phyloP scores from a whole-genome alignment of 2,329 filamentous ascomycete genomes.

The Penicillium sp. region DNA sequence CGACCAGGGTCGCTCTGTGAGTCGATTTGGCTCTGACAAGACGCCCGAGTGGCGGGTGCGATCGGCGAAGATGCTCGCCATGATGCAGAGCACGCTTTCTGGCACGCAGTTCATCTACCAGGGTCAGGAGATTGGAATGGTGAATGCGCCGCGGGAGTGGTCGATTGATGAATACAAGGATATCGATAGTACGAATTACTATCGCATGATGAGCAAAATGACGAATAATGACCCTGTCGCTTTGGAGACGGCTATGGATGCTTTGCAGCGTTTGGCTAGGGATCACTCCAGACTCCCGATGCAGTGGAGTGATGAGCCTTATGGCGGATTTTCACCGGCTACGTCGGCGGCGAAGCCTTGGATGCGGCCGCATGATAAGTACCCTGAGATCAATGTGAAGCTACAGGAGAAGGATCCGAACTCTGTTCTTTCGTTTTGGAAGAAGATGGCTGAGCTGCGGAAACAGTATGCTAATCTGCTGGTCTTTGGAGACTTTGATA shows the following conservation, averaged over 20 bases:
- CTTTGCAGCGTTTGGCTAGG: conserved; percentile 55
- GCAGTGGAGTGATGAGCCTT: conserved; percentile 57
- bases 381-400: conserved; percentile 40
- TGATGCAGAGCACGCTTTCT: conserved; percentile 48
- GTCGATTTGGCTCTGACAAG: conserved; percentile 51
- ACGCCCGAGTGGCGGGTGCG: conserved; percentile 44
- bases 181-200: conserved; percentile 49
- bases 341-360: conserved; percentile 50
- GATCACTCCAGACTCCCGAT: conserved; percentile 65
- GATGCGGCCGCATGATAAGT: conserved; percentile 59
- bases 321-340: conserved; percentile 64
- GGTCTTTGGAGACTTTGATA: conserved; percentile 45
- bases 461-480: conserved; percentile 56
- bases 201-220: conserved; percentile 35
- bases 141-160: conserved; percentile 52
- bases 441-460: conserved; percentile 42
- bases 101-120: conserved; percentile 60
- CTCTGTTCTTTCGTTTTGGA: conserved; percentile 60
- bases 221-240: conserved; percentile 40
- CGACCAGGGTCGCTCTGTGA: conserved; percentile 57
- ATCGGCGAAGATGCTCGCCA: conserved; percentile 53
- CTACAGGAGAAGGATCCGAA: conserved; percentile 47
- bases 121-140: conserved; percentile 60
- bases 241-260: conserved; percentile 45
- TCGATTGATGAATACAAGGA: conserved; percentile 44